Evolutionary conservation across 73 alveolate genomes (phyloP).

Genomic region (Paramecium biaurelia): DNA sequence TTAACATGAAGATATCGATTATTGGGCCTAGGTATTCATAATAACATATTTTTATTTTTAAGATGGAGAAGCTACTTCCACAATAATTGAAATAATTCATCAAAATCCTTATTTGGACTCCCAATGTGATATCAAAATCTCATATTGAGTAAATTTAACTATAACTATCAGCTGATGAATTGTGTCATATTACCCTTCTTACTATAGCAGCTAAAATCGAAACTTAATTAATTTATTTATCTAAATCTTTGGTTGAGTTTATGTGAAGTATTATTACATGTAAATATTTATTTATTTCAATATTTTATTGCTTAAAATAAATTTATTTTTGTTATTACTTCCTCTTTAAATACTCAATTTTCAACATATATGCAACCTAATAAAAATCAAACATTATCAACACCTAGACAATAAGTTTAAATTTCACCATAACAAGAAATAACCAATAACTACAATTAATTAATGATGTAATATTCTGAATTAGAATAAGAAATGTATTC

Average conservation of each 20-base stretch:
- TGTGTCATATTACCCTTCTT: not conserved
- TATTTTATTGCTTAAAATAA: not conserved
- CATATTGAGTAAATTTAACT: not conserved
- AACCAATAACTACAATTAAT: not conserved
- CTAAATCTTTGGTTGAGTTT: not conserved
- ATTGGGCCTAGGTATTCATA: not conserved
- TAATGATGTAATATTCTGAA: not conserved
- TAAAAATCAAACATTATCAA: not conserved
- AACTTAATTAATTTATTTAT: slow-evolving; percentile 29
- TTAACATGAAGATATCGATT: slow-evolving; percentile 13
- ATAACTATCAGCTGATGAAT: slow-evolving; percentile 4
- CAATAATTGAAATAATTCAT: slow-evolving; percentile 3
- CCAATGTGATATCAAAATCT: not conserved
- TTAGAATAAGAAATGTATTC: slow-evolving; percentile 18
- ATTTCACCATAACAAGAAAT: not conserved
- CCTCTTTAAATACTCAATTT: not conserved
- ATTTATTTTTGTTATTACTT: not conserved
- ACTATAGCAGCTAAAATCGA: slow-evolving; percentile 38
- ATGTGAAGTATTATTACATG: not conserved
- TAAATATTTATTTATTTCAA: not conserved
- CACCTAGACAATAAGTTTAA: not conserved
- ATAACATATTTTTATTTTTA: not conserved
- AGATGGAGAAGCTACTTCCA: slow-evolving; percentile 12
- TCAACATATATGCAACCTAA: not conserved
- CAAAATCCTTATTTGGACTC: slow-evolving; percentile 18